Percentiles rank a stretch among this genome's conserved stretches.
These are phyloP conservation scores for Pyrenochaeta sp. DNA, from an alignment of 2,329 filamentous ascomycete species.

Conservation along the genomic window DNA sequence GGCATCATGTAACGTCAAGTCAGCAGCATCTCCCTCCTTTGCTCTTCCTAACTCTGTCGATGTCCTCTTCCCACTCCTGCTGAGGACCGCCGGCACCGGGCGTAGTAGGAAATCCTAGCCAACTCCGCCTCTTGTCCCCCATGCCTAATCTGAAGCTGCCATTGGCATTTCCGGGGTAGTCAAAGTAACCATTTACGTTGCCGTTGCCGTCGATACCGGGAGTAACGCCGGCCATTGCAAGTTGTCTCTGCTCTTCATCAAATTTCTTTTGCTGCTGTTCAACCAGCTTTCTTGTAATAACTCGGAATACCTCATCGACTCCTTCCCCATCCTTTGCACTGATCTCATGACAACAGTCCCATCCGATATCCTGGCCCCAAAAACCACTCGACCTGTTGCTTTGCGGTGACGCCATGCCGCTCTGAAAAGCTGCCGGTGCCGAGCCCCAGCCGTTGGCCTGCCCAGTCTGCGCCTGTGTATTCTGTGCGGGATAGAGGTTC, in stretches of 20 bases:
- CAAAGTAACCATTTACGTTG: constrained; percentile 57
- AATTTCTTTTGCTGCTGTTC: constrained; percentile 72
- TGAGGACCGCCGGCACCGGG: constrained; percentile 42
- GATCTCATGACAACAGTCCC: constrained; percentile 98
- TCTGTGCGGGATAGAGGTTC: constrained; percentile 78
- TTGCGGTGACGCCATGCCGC: constrained; percentile 55
- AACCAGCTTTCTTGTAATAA: constrained; percentile 83
- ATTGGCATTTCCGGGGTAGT: constrained; percentile 57
- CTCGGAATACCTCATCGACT: constrained; percentile 94
- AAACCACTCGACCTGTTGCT: constrained; percentile 72
- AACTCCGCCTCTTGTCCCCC: constrained; percentile 71
- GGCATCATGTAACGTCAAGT: not conserved
- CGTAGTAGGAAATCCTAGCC: constrained; percentile 68
- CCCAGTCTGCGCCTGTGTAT: constrained; percentile 24
- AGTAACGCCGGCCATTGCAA: constrained; percentile 54
- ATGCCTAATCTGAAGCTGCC: constrained; percentile 68
- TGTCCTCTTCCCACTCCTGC: constrained; percentile 46
- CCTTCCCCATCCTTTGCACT: constrained; percentile 93
- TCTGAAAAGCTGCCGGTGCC: constrained; percentile 49
- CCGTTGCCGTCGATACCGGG: constrained; percentile 50
- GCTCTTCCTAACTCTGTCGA: constrained; percentile 39
- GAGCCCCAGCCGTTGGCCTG: constrained; percentile 37
- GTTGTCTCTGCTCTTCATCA: constrained; percentile 59
- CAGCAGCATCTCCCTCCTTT: constrained; percentile 49
- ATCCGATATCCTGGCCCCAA: constrained; percentile 92